Evolutionary conservation across 768 basidiomycete species (phyloP), one percentile per base, ranked within the genome.

Genomic region (Leucocoprinus leucothites): DNA sequence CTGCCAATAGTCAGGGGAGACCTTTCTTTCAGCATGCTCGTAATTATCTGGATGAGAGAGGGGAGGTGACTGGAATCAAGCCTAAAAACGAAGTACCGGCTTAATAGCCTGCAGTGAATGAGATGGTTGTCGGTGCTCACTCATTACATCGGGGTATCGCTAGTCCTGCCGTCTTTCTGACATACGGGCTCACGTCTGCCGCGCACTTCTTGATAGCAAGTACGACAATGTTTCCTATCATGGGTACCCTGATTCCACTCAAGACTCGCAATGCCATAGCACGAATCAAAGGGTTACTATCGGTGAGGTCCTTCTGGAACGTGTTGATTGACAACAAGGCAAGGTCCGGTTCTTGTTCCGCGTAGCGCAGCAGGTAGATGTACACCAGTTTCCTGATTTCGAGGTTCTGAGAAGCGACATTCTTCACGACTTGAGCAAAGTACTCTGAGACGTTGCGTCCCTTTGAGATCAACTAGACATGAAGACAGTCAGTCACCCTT

Each of bases 311-410:
- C 70, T 92, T 93, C 69, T 99, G 97, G 67, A 98, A 98, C 1
- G 96, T 96, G 72, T 99, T 99, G 75, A 99, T 96, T 2, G 94
- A 95, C 26, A 99, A 79, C 47, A 99, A 73, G 1, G 96, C 91
- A 46, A 98, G 85, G 69, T 98, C 97, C 13, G 97, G 95, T 63
- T 97, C 94, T 31, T 86, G 83, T 40, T 91, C 86, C 48, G 97
- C 94, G 70, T 97, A 95, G 57, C 93, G 87, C 43, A 98, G 76
- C 60, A 99, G 86, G 74, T 96, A 99, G 60, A 98, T 96, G 70
- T 98, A 98, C 36, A 98, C 94, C 50, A 99, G 85, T 72, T 98
- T 98, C 57, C 96, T 86, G 63, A 96, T 88, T 70, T 97, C 94
- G 47, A 98, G 84, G 65, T 92, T 91, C 53, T 85, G 84, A 2